Base-by-base conservation (phyloP, 108 stramenopile genomes). In the Skeletonema grethae region DNA sequence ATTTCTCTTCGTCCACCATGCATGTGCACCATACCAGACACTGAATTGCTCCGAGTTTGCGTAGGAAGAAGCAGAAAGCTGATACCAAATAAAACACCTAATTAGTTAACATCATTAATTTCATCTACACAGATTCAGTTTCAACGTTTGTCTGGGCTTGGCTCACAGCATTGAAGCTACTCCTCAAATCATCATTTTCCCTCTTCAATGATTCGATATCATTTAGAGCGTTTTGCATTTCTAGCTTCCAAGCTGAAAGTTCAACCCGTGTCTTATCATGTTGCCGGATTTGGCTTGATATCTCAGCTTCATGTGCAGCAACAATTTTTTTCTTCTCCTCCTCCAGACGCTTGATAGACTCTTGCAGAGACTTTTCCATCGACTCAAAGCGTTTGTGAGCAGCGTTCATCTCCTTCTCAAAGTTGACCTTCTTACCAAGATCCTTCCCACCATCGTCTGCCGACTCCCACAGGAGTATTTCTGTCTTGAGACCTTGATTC, bases 171-270 rank as follows among this genome's bases (percentile, higher is more conserved):
- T 53, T 5, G 22, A 53, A 53, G 22, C 22, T 53, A 9, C 11
- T 30, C 57, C 74, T 73, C 35, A 82, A 48, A 5, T 75, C 74
- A 62, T 75, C 62, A 30, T 65, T 82, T 60, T 82, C 80, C 20
- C 41, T 82, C 39, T 69, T 75, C 60, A 82, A 39, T 20, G 69
- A 69, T 61, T 82, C 80, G 29, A 74, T 82, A 34, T 82, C 80
- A 65, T 82, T 82, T 5, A 82, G 43, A 16, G 80, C 80, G 70
- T 82, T 82, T 70, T 82, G 80, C 73, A 82, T 75, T 53, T 82
- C 80, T 15, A 82, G 61, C 38, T 82, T 82, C 80, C 80, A 82
- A 4, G 80, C 80, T 20, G 65, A 73, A 13, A 82, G 69, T 34
- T 82, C 80, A 11, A 82, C 69, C 65, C 53, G 57, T 1, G 69